A percentile compares a stretch with the other conserved stretches of the same genome.
phyloP scores from a whole-genome alignment of 2,329 filamentous ascomycete genomes.

The Microthyrium microscopicum region DNA sequence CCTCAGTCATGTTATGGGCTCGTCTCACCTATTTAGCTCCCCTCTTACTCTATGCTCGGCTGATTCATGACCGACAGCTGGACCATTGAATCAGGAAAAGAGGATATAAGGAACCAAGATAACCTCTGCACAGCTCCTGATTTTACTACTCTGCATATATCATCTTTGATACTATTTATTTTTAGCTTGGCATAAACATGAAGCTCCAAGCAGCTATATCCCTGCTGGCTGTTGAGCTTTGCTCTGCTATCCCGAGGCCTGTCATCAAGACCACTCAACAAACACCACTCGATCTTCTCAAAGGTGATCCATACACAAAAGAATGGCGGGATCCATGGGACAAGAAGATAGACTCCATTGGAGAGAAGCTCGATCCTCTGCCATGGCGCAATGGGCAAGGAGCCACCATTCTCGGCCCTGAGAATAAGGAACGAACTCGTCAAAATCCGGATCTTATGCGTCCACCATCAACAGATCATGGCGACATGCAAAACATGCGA shows the following conservation, averaged over 20 bases:
- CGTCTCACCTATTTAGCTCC: too few relatives aligned
- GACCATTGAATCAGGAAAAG: too few relatives aligned
- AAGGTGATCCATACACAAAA: slow-evolving; percentile 39
- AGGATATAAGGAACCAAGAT: too few relatives aligned
- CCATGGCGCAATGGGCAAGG: slow-evolving; percentile 41
- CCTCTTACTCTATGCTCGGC: too few relatives aligned
- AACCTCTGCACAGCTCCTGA: too few relatives aligned
- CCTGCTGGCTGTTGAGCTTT: not conserved
- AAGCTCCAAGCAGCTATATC: too few relatives aligned
- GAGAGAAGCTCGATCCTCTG: slow-evolving; percentile 44
- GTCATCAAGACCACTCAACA: slow-evolving; percentile 15
- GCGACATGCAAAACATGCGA: slow-evolving; percentile 52
- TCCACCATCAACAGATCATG: slow-evolving; percentile 57
- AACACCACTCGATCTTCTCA: slow-evolving; percentile 10
- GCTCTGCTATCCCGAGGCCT: slow-evolving; percentile 11
- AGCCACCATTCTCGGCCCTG: slow-evolving; percentile 50
- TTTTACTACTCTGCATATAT: too few relatives aligned
- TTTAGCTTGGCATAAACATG: too few relatives aligned
- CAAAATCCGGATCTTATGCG: slow-evolving; percentile 57
- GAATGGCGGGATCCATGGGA: slow-evolving; percentile 45
- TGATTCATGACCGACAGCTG: too few relatives aligned
- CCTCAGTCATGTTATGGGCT: too few relatives aligned
- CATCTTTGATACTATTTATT: too few relatives aligned
- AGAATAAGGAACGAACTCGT: slow-evolving; percentile 49
- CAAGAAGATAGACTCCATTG: slow-evolving; percentile 42